Percentiles rank a stretch among this genome's conserved stretches.
Conservation (phyloP, 208 protist species). For the Crithidia expoeki region DNA sequence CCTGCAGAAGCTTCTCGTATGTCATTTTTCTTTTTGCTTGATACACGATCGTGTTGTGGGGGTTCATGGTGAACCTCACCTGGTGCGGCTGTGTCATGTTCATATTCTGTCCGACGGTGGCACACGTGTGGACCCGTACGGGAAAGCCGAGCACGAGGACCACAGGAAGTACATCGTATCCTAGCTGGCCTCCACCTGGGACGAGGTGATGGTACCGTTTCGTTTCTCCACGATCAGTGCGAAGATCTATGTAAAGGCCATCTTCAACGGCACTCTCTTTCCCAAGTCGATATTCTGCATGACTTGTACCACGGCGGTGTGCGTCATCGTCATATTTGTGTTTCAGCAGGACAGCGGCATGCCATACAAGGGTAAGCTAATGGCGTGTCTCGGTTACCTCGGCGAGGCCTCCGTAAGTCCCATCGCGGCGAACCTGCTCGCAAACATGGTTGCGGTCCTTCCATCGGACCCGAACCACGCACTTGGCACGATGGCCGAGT, state of each 20-base stretch:
- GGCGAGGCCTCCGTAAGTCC: slow-evolving; percentile 77
- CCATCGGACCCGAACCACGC: slow-evolving; percentile 22
- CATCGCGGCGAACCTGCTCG: slow-evolving; percentile 62
- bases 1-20: slow-evolving; percentile 57
- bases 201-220: slow-evolving; percentile 72
- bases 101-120: slow-evolving; percentile 73
- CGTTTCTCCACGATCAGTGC: slow-evolving; percentile 78
- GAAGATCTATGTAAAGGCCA: slow-evolving; percentile 61
- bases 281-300: slow-evolving; percentile 71
- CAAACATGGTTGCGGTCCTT: slow-evolving; percentile 42
- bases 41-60: slow-evolving; percentile 72
- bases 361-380: slow-evolving; percentile 56
- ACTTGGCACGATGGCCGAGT: slow-evolving; percentile 38
- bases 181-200: slow-evolving; percentile 74
- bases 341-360: slow-evolving; percentile 59
- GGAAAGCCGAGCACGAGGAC: slow-evolving; percentile 52
- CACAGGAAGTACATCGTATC: slow-evolving; percentile 73
- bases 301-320: slow-evolving; percentile 57
- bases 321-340: slow-evolving; percentile 54
- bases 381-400: slow-evolving; percentile 74
- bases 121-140: slow-evolving; percentile 69
- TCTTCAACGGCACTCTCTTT: slow-evolving; percentile 76
- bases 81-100: slow-evolving; percentile 76
- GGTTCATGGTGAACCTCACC: slow-evolving; percentile 62
- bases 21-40: slow-evolving; percentile 55